Base-by-base conservation (phyloP, 2,329 filamentous ascomycete species). In the Claviceps purpurea region DNA sequence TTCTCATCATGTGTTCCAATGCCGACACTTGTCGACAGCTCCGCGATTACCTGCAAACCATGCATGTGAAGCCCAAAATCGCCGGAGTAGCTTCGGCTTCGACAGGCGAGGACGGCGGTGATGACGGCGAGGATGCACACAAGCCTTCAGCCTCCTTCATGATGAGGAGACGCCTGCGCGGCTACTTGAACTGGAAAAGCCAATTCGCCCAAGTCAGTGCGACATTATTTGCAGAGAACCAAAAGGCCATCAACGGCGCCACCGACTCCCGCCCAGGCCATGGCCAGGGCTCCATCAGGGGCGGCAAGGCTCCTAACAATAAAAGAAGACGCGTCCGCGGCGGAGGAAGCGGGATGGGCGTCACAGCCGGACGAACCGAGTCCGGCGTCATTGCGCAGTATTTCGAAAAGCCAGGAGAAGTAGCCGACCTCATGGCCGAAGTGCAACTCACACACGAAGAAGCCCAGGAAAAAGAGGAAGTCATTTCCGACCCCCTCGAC, bases 1-100 rank as follows among this genome's bases (percentile, higher is more conserved):
- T 95, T 49, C 72, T 98, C 38, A 88, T 98, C 64, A 97, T 98
- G 93, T 97, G 91, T 63, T 84, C 85, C 26, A 91, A 95, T 61
- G 82, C 87, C 52, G 81, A 83, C 52, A 95, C 89, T 8, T 95
- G 88, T 62, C 79, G 85, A 14, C 93, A 98, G 61, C 73, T 98
- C 43, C 82, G 89, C 57, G 91, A 97, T 64, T 97, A 91, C 64
- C 71, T 98, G 20, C 86, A 95, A 64, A 89, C 82, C 6, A 96
- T 95, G 89, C 81, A 94, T 62, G 77, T 90, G 30, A 81, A 78
- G 51, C 75, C 81, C 50, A 76, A 65, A 60, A 64, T 61, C 45
- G 72, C 77, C 50, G 68, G 70, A 41, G 11, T 13, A 22, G 42
- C 42, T 26, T 13, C 11, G 20, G 43, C 24, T 45, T 10, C 42